Conservation (phyloP, 768 basidiomycete species). For the Sarcomyxa edulis region DNA sequence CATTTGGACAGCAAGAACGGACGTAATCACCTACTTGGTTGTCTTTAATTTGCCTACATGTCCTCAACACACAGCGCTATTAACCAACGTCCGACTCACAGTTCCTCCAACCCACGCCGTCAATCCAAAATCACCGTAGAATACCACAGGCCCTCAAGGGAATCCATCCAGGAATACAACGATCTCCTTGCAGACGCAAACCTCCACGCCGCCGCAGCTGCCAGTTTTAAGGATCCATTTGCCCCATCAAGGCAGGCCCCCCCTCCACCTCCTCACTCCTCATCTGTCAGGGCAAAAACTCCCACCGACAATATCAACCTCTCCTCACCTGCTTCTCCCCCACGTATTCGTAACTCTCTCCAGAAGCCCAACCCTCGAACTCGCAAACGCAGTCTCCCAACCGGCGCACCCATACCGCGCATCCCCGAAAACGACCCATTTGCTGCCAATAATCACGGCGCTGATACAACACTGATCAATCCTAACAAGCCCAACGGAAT, state of each 20-base stretch:
- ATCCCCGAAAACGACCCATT: constrained; percentile 56
- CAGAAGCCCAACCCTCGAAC: constrained; percentile 54
- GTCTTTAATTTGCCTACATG: no score
- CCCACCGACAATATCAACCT: constrained; percentile 37
- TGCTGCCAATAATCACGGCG: constrained; percentile 35
- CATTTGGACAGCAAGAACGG: no score
- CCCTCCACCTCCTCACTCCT: constrained; percentile 31
- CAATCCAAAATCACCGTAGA: constrained; percentile 69
- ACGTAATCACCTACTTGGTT: no score
- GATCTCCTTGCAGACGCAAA: constrained; percentile 62
- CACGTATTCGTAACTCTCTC: constrained; percentile 47
- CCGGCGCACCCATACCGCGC: constrained; percentile 27
- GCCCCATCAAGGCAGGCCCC: constrained; percentile 32
- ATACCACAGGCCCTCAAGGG: constrained; percentile 68
- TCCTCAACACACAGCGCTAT: constrained; percentile 40
- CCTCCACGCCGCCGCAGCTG: constrained; percentile 49
- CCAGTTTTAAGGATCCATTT: constrained; percentile 26
- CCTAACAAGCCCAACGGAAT: constrained; percentile 26
- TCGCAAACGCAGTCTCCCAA: constrained; percentile 49
- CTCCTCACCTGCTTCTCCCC: constrained; percentile 21
- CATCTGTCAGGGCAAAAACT: constrained; percentile 39
- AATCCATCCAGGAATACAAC: constrained; percentile 75
- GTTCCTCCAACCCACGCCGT: constrained; percentile 30
- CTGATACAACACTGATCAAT: constrained; percentile 21
- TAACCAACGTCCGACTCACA: constrained; percentile 39